Evolutionary conservation across 768 basidiomycete species (phyloP), one percentile per base, ranked within the genome.

Genomic region (Leucosporidium creatinivorum): DNA sequence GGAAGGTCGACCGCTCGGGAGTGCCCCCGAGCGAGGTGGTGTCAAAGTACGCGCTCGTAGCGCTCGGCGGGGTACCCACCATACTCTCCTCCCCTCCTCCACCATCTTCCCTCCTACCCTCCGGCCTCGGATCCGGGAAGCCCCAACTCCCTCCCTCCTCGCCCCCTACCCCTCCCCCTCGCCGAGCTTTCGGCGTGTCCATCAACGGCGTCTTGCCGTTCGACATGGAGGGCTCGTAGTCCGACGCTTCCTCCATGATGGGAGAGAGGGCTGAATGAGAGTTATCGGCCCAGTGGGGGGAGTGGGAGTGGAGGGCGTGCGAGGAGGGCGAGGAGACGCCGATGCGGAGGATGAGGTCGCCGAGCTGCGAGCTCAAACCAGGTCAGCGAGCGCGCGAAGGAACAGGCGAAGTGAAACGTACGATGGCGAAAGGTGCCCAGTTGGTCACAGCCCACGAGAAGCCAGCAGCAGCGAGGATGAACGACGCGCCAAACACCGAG

Each of bases 341-440:
- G 71, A 69, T 26, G 0, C 87, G 85, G 1, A 91, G 81, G 74
- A 93, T 93, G 2, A 90, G 87, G 77, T 93, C 89, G 21, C 86
- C 90, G 18, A 94, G 86, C 88, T 89, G 73, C 13, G 30, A 25
- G 23, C 3, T 6, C 28, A 15, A 31, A n/a, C n/a, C n/a, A 30
- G 26, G 18, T 8, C n/a, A 21, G n/a, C 17, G 50, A 62, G 39
- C 9, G 21, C 4, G 56, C 33, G 49, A 50, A 30, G 4, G 10
- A 6, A 6, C 9, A n/a, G 26, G 13, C 7, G 25, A 28, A 28
- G 17, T 13, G 13, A 1, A 13, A 59, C 74, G 44, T 36, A 93
- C 91, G 75, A 98, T 78, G 0, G 91, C 86, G 78, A 91, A 94
- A 4, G 93, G 93, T 4, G 87, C 91, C 93, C 93, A 97, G 78